Evolutionary conservation across 2,329 filamentous ascomycete genomes (phyloP).

Genomic region (Colletotrichum brevisporum): DNA sequence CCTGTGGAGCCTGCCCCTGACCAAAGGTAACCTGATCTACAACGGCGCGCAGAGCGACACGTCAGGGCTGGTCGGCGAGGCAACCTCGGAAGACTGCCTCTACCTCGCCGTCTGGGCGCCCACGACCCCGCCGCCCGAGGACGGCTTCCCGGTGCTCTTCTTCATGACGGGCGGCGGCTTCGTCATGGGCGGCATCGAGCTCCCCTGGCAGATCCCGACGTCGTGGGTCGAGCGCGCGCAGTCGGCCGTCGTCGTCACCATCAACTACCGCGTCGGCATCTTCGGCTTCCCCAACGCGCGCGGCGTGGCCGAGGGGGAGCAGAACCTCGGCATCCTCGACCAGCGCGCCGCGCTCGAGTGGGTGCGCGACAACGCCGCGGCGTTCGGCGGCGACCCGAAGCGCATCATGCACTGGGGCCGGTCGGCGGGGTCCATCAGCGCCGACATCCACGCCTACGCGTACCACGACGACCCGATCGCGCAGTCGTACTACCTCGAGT

Average conservation of each 20-base stretch:
- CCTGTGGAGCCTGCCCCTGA: constrained; percentile 46
- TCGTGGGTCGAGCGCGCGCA: constrained; percentile 58
- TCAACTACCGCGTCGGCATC: constrained; percentile 42
- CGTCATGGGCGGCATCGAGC: constrained; percentile 57
- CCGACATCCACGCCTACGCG: constrained; percentile 59
- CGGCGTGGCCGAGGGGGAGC: constrained; percentile 27
- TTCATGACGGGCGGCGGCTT: constrained; percentile 65
- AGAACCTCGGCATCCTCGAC: constrained; percentile 41
- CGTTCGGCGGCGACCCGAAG: constrained; percentile 37
- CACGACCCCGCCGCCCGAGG: constrained; percentile 43
- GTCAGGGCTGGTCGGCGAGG: constrained; percentile 43
- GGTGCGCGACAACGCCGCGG: constrained; percentile 40
- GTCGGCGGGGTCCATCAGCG: constrained; percentile 59
- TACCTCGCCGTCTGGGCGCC: constrained; percentile 60
- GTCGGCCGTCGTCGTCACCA: constrained; percentile 46
- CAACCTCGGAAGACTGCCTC: constrained; percentile 57
- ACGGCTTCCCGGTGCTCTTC: constrained; percentile 57
- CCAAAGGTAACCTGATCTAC: constrained; percentile 43
- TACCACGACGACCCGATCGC: constrained; percentile 62
- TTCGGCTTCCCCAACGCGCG: constrained; percentile 42
- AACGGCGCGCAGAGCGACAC: constrained; percentile 43
- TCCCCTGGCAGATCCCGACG: constrained; percentile 61
- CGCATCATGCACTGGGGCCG: constrained; percentile 62
- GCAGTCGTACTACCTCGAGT: constrained; percentile 56
- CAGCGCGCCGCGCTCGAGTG: constrained; percentile 41